Evolutionary conservation across 148 eudicot genomes (phyloP), one percentile per base, ranked within the genome.

Genomic region (Chenopodium formosanum): DNA sequence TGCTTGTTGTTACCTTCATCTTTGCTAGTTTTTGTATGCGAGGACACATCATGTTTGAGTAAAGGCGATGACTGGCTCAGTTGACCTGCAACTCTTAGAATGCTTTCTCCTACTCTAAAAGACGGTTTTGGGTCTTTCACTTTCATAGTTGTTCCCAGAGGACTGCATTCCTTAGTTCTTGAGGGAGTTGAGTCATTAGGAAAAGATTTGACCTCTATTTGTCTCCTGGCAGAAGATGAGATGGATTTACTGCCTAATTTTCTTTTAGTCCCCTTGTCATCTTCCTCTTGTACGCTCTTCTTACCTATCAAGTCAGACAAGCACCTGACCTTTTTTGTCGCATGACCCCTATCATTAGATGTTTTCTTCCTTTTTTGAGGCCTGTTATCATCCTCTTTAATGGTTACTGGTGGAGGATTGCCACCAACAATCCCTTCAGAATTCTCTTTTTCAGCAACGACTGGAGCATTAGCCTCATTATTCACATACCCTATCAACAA

Each of bases 91-190:
- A 81, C 88, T 81, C 84, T 84, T 16, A 80, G 75, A 64, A 89
- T 87, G 74, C 87, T 84, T 69, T 92, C 89, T 79, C 96, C 94
- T 63, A 89, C 82, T 56, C 81, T 81, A 27, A 78, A 68, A 69
- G 81, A 84, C 6, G 81, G 79, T 63, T 83, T 89, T 60, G 70
- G 23, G 23, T 74, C 77, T 72, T 83, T 71, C 11, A 80, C 31
- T 13, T 79, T 23, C 23, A 60, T 52, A 70, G 77, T 37, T 32
- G 77, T 73, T 40, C 75, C 71, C 1, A 70, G 53, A 22, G 70
- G 77, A 74, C 81, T 73, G 69, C 8, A 48, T 62, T 68, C 84
- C 77, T 85, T 76, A 63, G 46, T 77, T 66, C 58, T 74, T 46
- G 40, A 37, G 40, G 40, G 40, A 37, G 40, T 37, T 37, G 83